Percentiles rank a stretch among this genome's conserved stretches.
Conservation (phyloP, 768 basidiomycete species). For the Boletus fagicola region DNA sequence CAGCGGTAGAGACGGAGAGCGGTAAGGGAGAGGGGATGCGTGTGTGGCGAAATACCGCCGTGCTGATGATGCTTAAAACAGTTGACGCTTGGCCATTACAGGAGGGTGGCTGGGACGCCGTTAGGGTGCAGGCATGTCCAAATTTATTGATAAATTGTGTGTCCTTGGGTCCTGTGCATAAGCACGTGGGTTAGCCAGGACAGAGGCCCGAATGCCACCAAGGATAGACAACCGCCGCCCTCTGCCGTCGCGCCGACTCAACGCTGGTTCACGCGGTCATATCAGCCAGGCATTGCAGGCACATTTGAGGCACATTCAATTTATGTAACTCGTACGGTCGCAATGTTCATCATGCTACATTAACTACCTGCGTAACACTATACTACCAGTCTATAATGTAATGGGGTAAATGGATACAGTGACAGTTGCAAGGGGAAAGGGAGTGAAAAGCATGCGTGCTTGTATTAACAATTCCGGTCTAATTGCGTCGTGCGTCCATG, state of each 20-base stretch:
- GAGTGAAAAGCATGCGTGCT: constrained; percentile 4
- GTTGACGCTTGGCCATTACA: constrained; percentile 30
- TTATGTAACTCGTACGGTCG: constrained; percentile 15
- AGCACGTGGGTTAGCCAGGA: constrained; percentile 27
- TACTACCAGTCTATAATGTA: constrained; percentile 14
- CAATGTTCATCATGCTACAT: constrained; percentile 22
- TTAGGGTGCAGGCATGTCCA: constrained; percentile 23
- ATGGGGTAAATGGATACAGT: constrained; percentile 15
- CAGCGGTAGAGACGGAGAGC: constrained; percentile 1
- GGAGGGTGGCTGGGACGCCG: constrained; percentile 9
- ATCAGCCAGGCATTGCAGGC: constrained; percentile 9
- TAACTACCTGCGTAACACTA: constrained; percentile 18
- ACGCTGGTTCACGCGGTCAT: constrained; percentile 29
- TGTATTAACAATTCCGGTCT: constrained; percentile 15
- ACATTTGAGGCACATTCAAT: constrained; percentile 7
- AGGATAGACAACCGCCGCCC: constrained; percentile 14
- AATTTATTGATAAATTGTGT: constrained; percentile 25
- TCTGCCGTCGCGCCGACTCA: constrained; percentile 8
- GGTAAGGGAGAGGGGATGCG: neutral
- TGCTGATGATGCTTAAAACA: constrained; percentile 27
- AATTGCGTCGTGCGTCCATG: constrained; percentile 26
- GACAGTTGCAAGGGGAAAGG: constrained; percentile 16
- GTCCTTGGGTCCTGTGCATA: constrained; percentile 20
- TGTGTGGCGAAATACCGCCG: constrained; percentile 7
- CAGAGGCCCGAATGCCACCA: constrained; percentile 6